phyloP scores from a whole-genome alignment of 75 land plant genomes.

The Picea sitchensis region DNA sequence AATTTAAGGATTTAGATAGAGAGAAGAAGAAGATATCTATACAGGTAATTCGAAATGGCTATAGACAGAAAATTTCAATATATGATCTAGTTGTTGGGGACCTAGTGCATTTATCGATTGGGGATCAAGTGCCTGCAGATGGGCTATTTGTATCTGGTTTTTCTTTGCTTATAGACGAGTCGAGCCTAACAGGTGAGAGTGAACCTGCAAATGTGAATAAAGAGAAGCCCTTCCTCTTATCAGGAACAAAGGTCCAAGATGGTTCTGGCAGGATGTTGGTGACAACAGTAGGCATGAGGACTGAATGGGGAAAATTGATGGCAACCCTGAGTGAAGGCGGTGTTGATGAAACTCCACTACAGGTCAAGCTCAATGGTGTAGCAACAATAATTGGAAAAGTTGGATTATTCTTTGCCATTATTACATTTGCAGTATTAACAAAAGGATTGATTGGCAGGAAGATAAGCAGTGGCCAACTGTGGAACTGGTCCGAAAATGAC shows the following conservation, averaged over 20 bases:
- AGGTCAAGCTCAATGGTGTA: slow-evolving; percentile 87
- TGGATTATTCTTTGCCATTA: slow-evolving; percentile 71
- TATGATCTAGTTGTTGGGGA: slow-evolving; percentile 78
- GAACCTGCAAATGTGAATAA: slow-evolving; percentile 34
- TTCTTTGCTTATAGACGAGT: slow-evolving; percentile 53
- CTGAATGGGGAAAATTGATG: slow-evolving; percentile 71
- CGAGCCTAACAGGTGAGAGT: slow-evolving; percentile 66
- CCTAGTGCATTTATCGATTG: slow-evolving; percentile 71
- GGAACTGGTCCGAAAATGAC: slow-evolving; percentile 61
- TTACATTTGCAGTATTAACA: slow-evolving; percentile 70
- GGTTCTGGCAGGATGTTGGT: slow-evolving; percentile 59
- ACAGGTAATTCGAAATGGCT: slow-evolving; percentile 49
- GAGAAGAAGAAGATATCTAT: slow-evolving; percentile 64
- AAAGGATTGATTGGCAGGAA: slow-evolving; percentile 48
- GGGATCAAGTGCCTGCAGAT: slow-evolving; percentile 86
- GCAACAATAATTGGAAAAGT: slow-evolving; percentile 86
- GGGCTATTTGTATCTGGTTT: slow-evolving; percentile 73
- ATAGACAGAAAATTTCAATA: slow-evolving; percentile 41
- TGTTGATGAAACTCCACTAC: slow-evolving; percentile 72
- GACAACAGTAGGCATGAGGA: slow-evolving; percentile 61
- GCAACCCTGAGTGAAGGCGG: slow-evolving; percentile 48
- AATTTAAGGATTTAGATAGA: slow-evolving; percentile 59
- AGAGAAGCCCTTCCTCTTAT: slow-evolving; percentile 49
- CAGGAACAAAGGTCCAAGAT: slow-evolving; percentile 74
- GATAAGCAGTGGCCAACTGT: slow-evolving; percentile 31